Evolutionary conservation across 345 rosid genomes (phyloP), one percentile per base, ranked within the genome.

Genomic region (Clausena lansium): DNA sequence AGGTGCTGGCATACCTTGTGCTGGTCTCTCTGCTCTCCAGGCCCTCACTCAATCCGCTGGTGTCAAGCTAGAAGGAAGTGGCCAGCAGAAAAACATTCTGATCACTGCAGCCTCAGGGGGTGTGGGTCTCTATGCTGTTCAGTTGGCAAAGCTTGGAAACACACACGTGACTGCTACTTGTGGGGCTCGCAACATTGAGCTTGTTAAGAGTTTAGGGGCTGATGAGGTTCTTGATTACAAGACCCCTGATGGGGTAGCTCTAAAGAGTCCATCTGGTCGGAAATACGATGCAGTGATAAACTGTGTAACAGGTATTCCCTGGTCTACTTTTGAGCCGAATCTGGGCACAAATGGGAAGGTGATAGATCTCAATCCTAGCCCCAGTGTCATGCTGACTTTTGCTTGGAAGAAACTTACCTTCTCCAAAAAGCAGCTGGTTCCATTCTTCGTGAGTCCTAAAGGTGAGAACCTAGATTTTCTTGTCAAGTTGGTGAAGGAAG

Each of bases 61-160:
- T 58, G 25, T 94, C 76, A 92, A 87, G 72, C 88, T 92, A 9
- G 96, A 92, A 15, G 87, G 93, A 38, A 90, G 86, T 13, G 90
- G 88, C 15, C 35, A 84, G 75, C 80, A 74, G 82, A 83, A 76
- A 62, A 92, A 94, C 84, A 70, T 94, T 80, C 83, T 91, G 41
- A 68, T 92, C 71, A 91, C 94, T 20, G 93, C 96, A 27, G 96
- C 94, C 57, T 92, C 97, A 1, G 97, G 98, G 32, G 98, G 95
- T 0, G 97, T 94, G 22, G 95, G 95, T 54, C 98, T 88, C 72
- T 91, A 91, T 63, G 90, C 94, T 0, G 94, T 92, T 76, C 97
- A 94, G 73, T 70, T 94, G 7, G 93, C 95, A 0, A 94, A 94
- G 81, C 87, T 92, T 20, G 95, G 85, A 35, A 92, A 91, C 63